Evolutionary conservation across 2,329 filamentous ascomycete genomes (phyloP).

Genomic region (Phaeomoniella chlamydospora): DNA sequence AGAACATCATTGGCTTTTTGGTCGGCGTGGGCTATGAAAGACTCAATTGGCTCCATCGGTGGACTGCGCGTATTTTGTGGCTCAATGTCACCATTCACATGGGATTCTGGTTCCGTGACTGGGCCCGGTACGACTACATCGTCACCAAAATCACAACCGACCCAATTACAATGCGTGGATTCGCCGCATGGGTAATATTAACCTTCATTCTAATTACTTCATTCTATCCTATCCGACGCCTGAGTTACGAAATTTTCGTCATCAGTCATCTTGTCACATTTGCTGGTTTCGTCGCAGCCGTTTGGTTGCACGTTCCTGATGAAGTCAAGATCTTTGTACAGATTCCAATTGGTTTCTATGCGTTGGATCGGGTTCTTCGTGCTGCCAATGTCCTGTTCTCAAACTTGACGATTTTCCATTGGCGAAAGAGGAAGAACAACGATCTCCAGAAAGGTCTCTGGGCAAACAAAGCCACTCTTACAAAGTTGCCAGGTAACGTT

Average conservation of each 20-base stretch:
- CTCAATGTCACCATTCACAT: slow-evolving; percentile 39
- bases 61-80: slow-evolving; percentile 36
- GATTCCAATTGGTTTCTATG: slow-evolving; percentile 30
- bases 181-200: slow-evolving; percentile 36
- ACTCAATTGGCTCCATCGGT: slow-evolving; percentile 38
- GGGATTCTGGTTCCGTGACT: slow-evolving; percentile 38
- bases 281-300: slow-evolving; percentile 29
- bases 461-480: slow-evolving; percentile 28
- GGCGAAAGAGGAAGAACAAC: slow-evolving; percentile 6
- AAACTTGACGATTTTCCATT: slow-evolving; percentile 27
- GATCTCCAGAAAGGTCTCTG: slow-evolving; percentile 12
- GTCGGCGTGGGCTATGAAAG: slow-evolving; percentile 34
- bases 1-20: slow-evolving; percentile 35
- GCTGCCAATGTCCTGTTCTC: slow-evolving; percentile 19
- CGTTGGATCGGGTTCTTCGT: slow-evolving; percentile 28
- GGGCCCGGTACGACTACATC: slow-evolving; percentile 37
- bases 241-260: slow-evolving; percentile 40
- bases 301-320: slow-evolving; percentile 32
- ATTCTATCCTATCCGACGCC: slow-evolving; percentile 30
- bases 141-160: slow-evolving; percentile 31
- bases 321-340: slow-evolving; percentile 30
- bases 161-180: slow-evolving; percentile 32
- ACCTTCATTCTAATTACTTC: slow-evolving; percentile 38
- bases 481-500: slow-evolving; percentile 37
- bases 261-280: slow-evolving; percentile 38